Percentiles rank a stretch among this genome's conserved stretches.
Evolutionary conservation across 129 eudicot genomes (phyloP).

Genomic region (Arctium lappa): DNA sequence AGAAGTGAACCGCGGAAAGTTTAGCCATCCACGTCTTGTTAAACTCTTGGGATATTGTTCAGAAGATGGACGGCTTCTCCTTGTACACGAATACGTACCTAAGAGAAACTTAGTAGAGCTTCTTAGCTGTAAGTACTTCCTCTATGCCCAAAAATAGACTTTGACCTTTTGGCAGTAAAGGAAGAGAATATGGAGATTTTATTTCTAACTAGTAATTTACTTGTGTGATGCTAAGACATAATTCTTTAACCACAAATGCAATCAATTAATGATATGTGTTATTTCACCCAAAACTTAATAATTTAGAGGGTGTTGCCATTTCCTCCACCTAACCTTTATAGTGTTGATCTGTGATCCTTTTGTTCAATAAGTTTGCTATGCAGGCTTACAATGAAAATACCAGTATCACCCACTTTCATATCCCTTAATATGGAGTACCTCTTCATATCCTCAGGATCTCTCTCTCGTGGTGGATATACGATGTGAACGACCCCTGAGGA

Average conservation of each 20-base stretch:
- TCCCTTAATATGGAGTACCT: too few species aligned
- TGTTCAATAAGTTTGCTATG: background rate
- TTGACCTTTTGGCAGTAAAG: background rate
- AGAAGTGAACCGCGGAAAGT: constrained; percentile 18
- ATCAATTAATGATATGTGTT: too few species aligned
- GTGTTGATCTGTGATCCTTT: background rate
- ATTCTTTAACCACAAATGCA: too few species aligned
- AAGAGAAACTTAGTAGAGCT: constrained; percentile 5
- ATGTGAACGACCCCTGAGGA: too few species aligned
- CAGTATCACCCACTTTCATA: too few species aligned
- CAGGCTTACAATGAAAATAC: background rate
- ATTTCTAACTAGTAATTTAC: too few species aligned
- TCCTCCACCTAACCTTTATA: too few species aligned
- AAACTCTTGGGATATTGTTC: constrained; percentile 26
- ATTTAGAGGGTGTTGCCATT: too few species aligned
- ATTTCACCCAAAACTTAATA: too few species aligned
- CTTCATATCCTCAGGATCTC: too few species aligned
- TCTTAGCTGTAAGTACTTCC: constrained; percentile 3
- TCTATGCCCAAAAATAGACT: constrained; percentile 2
- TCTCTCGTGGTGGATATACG: too few species aligned
- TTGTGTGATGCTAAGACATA: too few species aligned
- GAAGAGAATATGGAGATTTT: background rate
- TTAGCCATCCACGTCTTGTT: constrained; percentile 21
- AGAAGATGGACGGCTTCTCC: constrained; percentile 15
- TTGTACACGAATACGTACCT: constrained; percentile 22